phyloP scores from a whole-genome alignment of 176 grass and related monocot genomes.

The Ampelocalamus luodianensis region DNA sequence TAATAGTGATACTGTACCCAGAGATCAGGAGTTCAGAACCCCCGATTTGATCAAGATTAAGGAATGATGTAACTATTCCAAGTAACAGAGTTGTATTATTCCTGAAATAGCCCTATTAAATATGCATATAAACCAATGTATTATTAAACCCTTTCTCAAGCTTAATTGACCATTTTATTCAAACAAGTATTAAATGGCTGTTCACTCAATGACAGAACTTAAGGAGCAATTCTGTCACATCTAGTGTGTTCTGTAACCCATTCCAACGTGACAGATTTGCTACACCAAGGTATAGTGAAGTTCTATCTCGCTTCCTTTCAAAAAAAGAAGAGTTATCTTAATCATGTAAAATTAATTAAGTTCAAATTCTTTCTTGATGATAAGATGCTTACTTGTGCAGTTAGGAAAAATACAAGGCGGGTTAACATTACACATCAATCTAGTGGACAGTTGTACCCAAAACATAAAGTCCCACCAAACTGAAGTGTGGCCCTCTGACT shows the following conservation, averaged over 20 bases:
- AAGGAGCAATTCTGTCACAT: neutral
- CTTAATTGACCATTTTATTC: neutral
- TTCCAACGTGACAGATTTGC: neutral
- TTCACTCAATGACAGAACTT: neutral
- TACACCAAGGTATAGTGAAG: neutral
- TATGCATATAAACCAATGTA: neutral
- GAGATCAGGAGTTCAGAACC: neutral
- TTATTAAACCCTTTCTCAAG: neutral
- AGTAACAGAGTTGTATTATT: neutral
- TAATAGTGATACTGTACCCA: neutral
- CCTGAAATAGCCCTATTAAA: neutral
- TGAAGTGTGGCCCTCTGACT: neutral
- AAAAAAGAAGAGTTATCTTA: neutral
- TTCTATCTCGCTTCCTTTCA: neutral
- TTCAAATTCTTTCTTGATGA: neutral
- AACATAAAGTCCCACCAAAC: neutral
- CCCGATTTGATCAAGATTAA: neutral
- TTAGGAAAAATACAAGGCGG: neutral
- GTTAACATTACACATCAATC: neutral
- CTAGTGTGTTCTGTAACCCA: neutral
- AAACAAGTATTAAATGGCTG: neutral
- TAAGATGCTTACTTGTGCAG: neutral
- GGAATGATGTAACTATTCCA: neutral
- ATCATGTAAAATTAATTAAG: conserved; percentile 5
- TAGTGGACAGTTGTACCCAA: neutral